Evolutionary conservation across 495 filamentous ascomycete genomes (phyloP), one percentile per base, ranked within the genome.

Genomic region (Terfezia claveryi): DNA sequence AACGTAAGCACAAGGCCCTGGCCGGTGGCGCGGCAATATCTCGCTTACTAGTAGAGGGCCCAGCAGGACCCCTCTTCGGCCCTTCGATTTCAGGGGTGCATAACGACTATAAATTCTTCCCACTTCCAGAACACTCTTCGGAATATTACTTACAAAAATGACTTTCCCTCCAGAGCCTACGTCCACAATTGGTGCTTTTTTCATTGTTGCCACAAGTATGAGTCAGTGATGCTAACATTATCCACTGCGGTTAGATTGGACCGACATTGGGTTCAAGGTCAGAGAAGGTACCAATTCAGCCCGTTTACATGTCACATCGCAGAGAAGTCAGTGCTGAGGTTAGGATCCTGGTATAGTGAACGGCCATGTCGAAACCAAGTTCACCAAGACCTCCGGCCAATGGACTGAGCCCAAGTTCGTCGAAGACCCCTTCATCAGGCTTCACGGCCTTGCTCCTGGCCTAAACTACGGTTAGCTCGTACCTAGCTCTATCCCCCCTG

Each of bases 391-490:
- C 57, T 80, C 77, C n/a, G 76, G 75, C 17, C 64, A 79, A 73
- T 94, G 87, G 87, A 76, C 80, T 0, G 53, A 77, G 17, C 86
- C 81, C 10, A 59, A 71, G 56, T 88, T 92, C 71, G 72, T 93
- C 55, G 65, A 72, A 16, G 81, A 85, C 60, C 87, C 87, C 4
- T 85, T 73, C 71, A 76, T 94, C 56, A 74, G 75, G 54, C 76
- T 94, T 61, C 88, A 94, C 68, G 87, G 87, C 57, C 85, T 94
- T 80, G 78, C 85, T 0, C 88, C 87, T 0, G 88, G 74, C 37
- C 76, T 94, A 49, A 94, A 94, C 73, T 94, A 94, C 65, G 87
- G 41, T 46, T 20, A 82, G 46, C 41, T 46, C 41, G 41, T 32
- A 32, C 27, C 27, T 46, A 8, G 17, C 8, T 20, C 8, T 20